Base-by-base conservation (phyloP, 1,284 basidiomycete genomes). In the Cutaneotrichosporon cutaneum region DNA sequence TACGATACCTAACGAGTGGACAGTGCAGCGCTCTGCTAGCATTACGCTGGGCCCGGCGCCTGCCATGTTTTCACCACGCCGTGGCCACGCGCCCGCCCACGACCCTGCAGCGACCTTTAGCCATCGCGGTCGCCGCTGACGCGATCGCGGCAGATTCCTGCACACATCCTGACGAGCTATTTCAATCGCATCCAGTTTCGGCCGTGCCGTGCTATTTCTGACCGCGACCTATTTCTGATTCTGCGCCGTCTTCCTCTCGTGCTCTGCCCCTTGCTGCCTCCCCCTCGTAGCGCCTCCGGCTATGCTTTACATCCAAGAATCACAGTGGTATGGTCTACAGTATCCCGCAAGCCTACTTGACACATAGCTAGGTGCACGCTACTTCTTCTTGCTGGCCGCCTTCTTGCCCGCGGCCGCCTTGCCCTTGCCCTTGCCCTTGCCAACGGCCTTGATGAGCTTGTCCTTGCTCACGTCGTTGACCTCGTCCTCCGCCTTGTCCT, bases 371-470 rank as follows among this genome's bases (percentile, higher is more conserved):
- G 13, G 5, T 16, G 14, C 18, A 16, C 16, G 16, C 39, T 42
- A 52, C 59, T 64, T 52, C 59, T 58, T 56, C 60, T 66, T 65
- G 16, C 30, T 44, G 54, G 54, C 57, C 33, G 33, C 58, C 54
- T 60, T 59, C 51, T 39, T 53, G 18, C 14, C 48, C 21, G 44
- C 53, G 42, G 55, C 54, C n/a, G 42, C 69, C 54, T 63, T 68
- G 55, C 59, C 64, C 39, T 65, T 72, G n/a, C 52, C 64, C 33
- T 64, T 72, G 58, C 76, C 76, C 10, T 77, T 72, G 63, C 81
- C 82, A 57, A 79, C 80, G 54, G 80, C 80, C 72, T 84, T 84
- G 70, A 86, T 84, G 53, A 86, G 72, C 67, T 82, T 83, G 71
- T 86, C 85, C 64, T 83, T 82, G 52, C 71, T 74, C 24, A 82